phyloP scores from a whole-genome alignment of 768 basidiomycete species.

The Boletus eberwhitei region DNA sequence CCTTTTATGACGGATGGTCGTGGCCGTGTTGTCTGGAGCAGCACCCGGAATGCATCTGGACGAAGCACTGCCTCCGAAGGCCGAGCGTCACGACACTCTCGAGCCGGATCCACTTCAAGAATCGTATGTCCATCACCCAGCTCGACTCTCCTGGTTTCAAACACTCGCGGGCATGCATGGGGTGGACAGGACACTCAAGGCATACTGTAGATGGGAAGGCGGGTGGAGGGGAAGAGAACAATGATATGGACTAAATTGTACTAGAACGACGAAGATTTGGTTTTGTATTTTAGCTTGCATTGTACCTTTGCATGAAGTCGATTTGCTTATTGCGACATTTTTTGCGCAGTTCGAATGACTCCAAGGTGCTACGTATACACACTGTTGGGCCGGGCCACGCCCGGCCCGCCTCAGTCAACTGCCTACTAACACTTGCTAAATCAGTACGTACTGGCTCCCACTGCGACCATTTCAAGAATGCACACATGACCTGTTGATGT shows the following conservation, averaged over 20 bases:
- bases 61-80: slow-evolving; percentile 18
- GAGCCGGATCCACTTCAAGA: slow-evolving; percentile 21
- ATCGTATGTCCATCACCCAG: slow-evolving; percentile 13
- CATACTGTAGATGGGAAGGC: slow-evolving; percentile 19
- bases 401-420: no score
- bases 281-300: slow-evolving; percentile 14
- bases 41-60: slow-evolving; percentile 22
- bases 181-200: slow-evolving; percentile 20
- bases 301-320: slow-evolving; percentile 1
- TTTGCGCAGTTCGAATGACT: no score
- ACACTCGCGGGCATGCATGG: slow-evolving; percentile 16
- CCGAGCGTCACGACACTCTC: slow-evolving; percentile 20
- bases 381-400: no score
- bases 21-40: slow-evolving; percentile 53
- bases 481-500: no score
- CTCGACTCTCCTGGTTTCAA: slow-evolving; percentile 6
- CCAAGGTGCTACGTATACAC: no score
- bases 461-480: no score
- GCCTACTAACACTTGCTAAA: no score
- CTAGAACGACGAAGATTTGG: not conserved
- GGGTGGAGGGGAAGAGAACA: slow-evolving; percentile 10
- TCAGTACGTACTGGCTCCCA: no score
- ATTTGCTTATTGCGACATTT: not conserved
- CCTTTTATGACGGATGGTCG: slow-evolving; percentile 65
- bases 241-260: slow-evolving; percentile 11